Evolutionary conservation across 345 rosid species (phyloP), one percentile per base, ranked within the genome.

Genomic region (Laguncularia racemosa): DNA sequence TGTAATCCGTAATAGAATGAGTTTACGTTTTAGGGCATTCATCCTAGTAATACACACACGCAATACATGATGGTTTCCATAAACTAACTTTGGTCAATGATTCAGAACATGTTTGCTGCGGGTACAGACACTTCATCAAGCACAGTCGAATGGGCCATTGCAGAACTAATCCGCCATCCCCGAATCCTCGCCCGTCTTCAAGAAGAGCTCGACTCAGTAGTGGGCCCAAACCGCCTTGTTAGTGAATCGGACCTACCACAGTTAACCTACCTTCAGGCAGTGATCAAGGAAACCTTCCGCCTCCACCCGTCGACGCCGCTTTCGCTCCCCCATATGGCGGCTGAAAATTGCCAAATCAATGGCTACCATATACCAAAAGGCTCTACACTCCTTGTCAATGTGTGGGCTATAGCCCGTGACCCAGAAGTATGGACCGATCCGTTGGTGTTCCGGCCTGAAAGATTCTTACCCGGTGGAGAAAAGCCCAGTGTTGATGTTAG

Each of bases 71-170:
- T 33, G 7, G 1, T 33, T 33, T 33, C 10, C 40, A 9, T 0
- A 33, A 4, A 33, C 40, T 33, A 33, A 33, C 40, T 33, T 33
- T 33, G 40, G 40, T 33, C 40, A 33, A 33, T 33, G 7, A 52
- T 58, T 48, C 59, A 58, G 64, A 80, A 89, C 63, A 84, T 92
- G 98, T 89, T 92, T 52, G 69, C 87, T 0, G 96, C 98, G 2
- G 98, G 95, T 2, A 92, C 98, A 0, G 97, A 92, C 76, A 92
- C 98, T 45, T 73, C 96, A n/a, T 78, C 95, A 10, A 83, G 95
- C 66, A 92, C 98, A 0, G 78, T 78, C 16, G 98, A 92, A 19
- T 92, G 98, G 98, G 93, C 91, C 46, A 75, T 89, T 19, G 89
- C 98, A 0, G 98, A 92, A 46, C 68, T 89, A 0, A 78, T 92